A percentile compares a stretch with the other conserved stretches of the same genome.
These are phyloP conservation scores for Leccinum truebloodii DNA, from an alignment of 768 basidiomycete species.

Conservation along the genomic window DNA sequence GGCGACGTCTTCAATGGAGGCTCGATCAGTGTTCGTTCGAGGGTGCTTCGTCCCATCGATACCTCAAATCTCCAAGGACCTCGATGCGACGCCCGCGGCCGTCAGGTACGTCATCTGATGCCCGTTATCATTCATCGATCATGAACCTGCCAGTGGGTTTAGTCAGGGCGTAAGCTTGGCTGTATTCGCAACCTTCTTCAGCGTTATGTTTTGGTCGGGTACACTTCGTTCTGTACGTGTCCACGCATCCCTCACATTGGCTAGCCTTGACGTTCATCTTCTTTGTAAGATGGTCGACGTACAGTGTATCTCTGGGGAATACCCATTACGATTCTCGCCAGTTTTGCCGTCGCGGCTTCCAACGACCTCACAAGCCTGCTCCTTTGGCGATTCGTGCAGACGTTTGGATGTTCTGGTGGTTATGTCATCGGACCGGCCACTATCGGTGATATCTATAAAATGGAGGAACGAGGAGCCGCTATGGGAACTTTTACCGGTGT, in stretches of 20 bases:
- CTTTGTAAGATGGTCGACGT: slow-evolving; percentile 58
- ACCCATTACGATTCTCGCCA: slow-evolving; percentile 59
- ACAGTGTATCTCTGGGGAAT: slow-evolving; percentile 58
- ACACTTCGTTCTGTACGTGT: slow-evolving; percentile 50
- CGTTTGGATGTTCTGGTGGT: slow-evolving; percentile 60
- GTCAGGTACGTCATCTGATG: slow-evolving; percentile 46
- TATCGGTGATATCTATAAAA: slow-evolving; percentile 64
- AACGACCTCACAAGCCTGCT: slow-evolving; percentile 46
- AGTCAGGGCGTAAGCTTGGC: not conserved
- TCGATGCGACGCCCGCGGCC: slow-evolving; percentile 54
- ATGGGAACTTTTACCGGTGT: slow-evolving; percentile 62
- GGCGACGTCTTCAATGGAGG: not conserved
- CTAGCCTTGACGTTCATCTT: not conserved
- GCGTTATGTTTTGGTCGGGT: slow-evolving; percentile 53
- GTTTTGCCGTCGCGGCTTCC: slow-evolving; percentile 58
- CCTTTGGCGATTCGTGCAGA: slow-evolving; percentile 64
- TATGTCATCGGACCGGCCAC: slow-evolving; percentile 58
- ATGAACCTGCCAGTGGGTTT: slow-evolving; percentile 54
- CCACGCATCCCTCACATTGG: not conserved
- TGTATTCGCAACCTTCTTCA: slow-evolving; percentile 43
- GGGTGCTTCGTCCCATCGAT: slow-evolving; percentile 75
- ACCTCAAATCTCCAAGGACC: slow-evolving; percentile 67
- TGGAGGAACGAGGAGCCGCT: slow-evolving; percentile 61
- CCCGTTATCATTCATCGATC: slow-evolving; percentile 29
- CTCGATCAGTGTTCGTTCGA: slow-evolving; percentile 58